Conservation (phyloP, 805 yeast genomes). For the Teunomyces barrocoloradensis region DNA sequence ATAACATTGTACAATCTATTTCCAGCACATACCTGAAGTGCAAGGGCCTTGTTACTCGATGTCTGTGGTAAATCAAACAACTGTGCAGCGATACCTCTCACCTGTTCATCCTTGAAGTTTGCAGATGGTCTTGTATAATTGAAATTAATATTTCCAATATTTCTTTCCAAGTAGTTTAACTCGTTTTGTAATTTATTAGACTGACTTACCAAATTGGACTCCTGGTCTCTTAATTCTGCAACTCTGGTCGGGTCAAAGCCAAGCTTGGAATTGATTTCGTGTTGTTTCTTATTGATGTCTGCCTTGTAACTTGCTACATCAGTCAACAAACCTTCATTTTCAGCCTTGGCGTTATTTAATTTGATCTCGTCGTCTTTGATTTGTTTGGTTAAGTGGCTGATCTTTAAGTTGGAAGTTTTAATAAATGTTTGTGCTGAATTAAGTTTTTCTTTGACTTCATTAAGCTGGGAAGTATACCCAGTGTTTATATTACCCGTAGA, state of each 20-base stretch:
- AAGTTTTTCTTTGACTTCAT: conserved; percentile 55
- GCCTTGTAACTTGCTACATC: conserved; percentile 44
- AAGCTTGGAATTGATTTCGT: conserved; percentile 39
- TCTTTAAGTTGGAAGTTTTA: conserved; percentile 58
- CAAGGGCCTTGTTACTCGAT: conserved; percentile 64
- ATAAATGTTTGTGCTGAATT: conserved; percentile 53
- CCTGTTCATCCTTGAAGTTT: conserved; percentile 57
- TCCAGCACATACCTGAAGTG: conserved; percentile 93
- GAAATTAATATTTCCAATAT: conserved; percentile 73
- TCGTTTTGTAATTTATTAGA: conserved; percentile 44
- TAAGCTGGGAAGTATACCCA: conserved; percentile 74
- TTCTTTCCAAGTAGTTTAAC: conserved; percentile 56
- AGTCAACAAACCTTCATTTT: conserved; percentile 38
- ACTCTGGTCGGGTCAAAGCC: conserved; percentile 57
- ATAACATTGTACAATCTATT: conserved; percentile 85
- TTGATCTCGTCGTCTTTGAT: conserved; percentile 47
- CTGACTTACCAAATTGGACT: conserved; percentile 42
- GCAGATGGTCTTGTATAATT: conserved; percentile 63
- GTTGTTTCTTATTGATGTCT: conserved; percentile 37
- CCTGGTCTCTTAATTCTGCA: conserved; percentile 45
- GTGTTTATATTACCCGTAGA: conserved; percentile 71
- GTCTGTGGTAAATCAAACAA: conserved; percentile 62
- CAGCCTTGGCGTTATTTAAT: conserved; percentile 51
- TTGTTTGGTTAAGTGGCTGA: conserved; percentile 55
- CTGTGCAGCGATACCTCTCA: conserved; percentile 89